These are phyloP conservation scores for Lodderomyces metapsilosis DNA, from an alignment of 1,139 yeast genomes.

Conservation along the genomic window DNA sequence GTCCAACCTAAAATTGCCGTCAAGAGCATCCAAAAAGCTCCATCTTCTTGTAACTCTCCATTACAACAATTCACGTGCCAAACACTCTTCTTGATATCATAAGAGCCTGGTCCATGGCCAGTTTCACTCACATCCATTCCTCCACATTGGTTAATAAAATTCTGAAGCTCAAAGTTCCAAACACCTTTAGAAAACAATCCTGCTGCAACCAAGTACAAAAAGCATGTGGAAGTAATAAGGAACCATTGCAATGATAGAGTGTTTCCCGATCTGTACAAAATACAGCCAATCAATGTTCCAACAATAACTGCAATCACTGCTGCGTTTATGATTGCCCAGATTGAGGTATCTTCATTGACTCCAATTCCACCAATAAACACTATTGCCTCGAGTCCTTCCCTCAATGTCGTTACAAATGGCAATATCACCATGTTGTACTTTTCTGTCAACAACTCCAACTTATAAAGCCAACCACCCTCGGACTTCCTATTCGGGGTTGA, in stretches of 20 bases:
- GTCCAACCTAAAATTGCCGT: constrained; percentile 51
- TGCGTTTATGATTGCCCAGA: constrained; percentile 33
- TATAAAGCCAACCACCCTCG: constrained; percentile 8
- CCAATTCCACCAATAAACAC: constrained; percentile 51
- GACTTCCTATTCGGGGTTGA: constrained; percentile 5
- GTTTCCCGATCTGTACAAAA: constrained; percentile 43
- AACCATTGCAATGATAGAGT: constrained; percentile 42
- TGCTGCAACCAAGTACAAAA: constrained; percentile 45
- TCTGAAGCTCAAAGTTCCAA: constrained; percentile 46
- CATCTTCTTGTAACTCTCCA: constrained; percentile 45
- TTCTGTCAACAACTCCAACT: constrained; percentile 24
- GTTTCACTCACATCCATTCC: constrained; percentile 49
- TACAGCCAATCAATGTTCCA: constrained; percentile 35
- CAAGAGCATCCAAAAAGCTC: constrained; percentile 44
- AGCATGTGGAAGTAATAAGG: constrained; percentile 39
- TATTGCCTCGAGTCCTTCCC: constrained; percentile 51
- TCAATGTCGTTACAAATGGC: constrained; percentile 45
- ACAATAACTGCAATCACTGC: constrained; percentile 28
- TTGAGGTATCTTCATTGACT: constrained; percentile 38
- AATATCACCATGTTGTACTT: constrained; percentile 41
- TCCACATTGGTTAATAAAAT: constrained; percentile 39
- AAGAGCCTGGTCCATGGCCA: constrained; percentile 49
- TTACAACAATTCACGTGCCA: constrained; percentile 53
- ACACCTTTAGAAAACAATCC: constrained; percentile 48
- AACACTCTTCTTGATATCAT: constrained; percentile 37